Evolutionary conservation across 768 basidiomycete genomes (phyloP).

Genomic region (Clavulina sp.): DNA sequence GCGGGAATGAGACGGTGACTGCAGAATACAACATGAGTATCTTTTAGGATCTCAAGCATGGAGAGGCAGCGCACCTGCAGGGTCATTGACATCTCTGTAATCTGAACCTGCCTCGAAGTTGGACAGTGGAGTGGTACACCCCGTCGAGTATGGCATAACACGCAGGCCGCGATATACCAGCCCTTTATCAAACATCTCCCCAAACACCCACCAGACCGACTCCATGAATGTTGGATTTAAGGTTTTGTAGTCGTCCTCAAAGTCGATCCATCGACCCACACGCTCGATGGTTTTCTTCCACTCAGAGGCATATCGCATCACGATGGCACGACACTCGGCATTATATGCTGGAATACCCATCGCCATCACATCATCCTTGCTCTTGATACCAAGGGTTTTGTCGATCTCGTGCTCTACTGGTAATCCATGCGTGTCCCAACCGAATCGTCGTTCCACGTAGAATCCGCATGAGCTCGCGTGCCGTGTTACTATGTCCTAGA

Average conservation of each 20-base stretch:
- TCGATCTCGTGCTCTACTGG: conserved; percentile 99
- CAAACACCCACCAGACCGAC: conserved; percentile 97
- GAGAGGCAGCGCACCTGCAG: conserved; percentile 42
- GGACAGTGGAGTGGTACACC: conserved; percentile 85
- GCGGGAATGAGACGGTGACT: conserved; percentile 86
- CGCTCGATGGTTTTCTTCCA: conserved; percentile 93
- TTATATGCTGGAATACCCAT: conserved; percentile 99
- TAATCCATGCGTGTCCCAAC: conserved; percentile 98
- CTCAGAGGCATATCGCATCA: conserved; percentile 90
- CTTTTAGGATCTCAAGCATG: background rate
- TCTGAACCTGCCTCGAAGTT: conserved; percentile 93
- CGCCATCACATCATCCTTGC: conserved; percentile 79
- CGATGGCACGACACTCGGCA: conserved; percentile 86
- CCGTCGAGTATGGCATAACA: conserved; percentile 98
- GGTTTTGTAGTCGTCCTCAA: conserved; percentile 99
- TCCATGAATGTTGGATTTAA: conserved; percentile 91
- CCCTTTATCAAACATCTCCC: conserved; percentile 78
- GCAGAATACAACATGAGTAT: conserved; percentile 7
- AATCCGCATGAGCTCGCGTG: conserved; percentile 87
- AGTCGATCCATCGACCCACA: conserved; percentile 99
- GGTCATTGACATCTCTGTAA: conserved; percentile 88
- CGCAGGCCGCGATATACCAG: conserved; percentile 84
- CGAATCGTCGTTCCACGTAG: conserved; percentile 86
- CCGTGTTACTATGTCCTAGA: conserved; percentile 89
- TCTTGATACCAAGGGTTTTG: conserved; percentile 82